Evolutionary conservation across 2,329 filamentous ascomycete genomes (phyloP).

Genomic region (Aspergillus brunneoviolaceus): DNA sequence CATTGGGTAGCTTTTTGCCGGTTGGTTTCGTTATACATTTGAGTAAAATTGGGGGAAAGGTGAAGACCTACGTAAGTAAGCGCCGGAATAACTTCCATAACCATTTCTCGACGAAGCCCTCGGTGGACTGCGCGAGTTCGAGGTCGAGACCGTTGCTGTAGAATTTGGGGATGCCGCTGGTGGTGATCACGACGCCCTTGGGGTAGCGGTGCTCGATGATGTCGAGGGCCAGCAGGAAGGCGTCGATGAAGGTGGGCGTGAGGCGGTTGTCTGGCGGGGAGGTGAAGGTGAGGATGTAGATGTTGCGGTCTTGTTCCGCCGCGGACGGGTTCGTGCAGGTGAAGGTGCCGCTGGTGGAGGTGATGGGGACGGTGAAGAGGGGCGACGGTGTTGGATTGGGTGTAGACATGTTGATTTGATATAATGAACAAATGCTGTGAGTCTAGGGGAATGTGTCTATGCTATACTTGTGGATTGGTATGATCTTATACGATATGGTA

Average conservation of each 20-base stretch:
- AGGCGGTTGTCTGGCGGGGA: slow-evolving; percentile 76
- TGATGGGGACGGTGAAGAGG: slow-evolving; percentile 62
- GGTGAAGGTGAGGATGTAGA: slow-evolving; percentile 72
- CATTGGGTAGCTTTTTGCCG: slow-evolving; percentile 64
- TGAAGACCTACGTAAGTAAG: slow-evolving; percentile 54
- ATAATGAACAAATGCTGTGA: too few species aligned
- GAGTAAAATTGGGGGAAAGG: neutral
- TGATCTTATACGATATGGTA: too few species aligned
- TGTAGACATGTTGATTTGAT: neutral
- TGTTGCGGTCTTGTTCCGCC: slow-evolving; percentile 35
- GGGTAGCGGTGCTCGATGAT: slow-evolving; percentile 67
- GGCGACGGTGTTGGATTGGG: slow-evolving; percentile 25
- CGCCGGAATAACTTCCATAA: slow-evolving; percentile 66
- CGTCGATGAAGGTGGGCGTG: slow-evolving; percentile 64
- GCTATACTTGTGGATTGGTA: too few species aligned
- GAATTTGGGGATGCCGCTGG: slow-evolving; percentile 73
- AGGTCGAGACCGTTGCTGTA: slow-evolving; percentile 83
- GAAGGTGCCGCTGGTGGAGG: slow-evolving; percentile 57
- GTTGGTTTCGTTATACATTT: neutral
- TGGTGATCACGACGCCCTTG: slow-evolving; percentile 75
- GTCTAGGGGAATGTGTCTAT: too few species aligned
- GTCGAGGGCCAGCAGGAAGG: slow-evolving; percentile 70
- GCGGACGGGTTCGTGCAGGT: slow-evolving; percentile 61
- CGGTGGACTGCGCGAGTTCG: slow-evolving; percentile 59
- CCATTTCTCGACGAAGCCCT: slow-evolving; percentile 60